Conservation (phyloP, 768 basidiomycete species). For the Mrakia hoshinonis region DNA sequence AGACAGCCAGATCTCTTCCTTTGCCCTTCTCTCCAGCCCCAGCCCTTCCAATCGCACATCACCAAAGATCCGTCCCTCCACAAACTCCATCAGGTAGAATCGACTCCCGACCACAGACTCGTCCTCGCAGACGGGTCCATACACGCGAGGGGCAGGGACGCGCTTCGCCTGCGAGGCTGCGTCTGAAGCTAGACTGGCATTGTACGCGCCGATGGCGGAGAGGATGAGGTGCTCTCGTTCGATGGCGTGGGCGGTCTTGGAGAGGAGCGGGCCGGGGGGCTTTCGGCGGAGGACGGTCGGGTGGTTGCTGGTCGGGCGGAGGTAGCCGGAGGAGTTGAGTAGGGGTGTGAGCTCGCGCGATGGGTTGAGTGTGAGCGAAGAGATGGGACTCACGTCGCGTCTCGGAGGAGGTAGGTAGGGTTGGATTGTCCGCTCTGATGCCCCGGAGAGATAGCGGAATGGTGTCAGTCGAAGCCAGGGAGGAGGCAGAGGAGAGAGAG, state of each 20-base stretch:
- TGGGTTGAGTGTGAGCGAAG: neutral
- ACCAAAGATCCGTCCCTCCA: conserved; percentile 89
- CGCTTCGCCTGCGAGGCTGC: neutral
- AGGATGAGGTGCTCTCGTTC: conserved; percentile 86
- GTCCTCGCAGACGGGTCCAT: conserved; percentile 60
- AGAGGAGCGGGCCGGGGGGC: conserved; percentile 76
- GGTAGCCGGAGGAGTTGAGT: conserved; percentile 37
- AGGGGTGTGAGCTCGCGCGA: neutral
- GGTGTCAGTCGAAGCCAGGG: neutral
- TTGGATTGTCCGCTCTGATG: conserved; percentile 79
- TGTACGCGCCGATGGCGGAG: conserved; percentile 65
- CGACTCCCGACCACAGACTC: conserved; percentile 55
- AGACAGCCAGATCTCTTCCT: conserved; percentile 51
- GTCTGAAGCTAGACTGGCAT: conserved; percentile 44
- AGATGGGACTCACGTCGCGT: conserved; percentile 49
- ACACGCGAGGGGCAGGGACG: conserved; percentile 17
- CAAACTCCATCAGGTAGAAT: conserved; percentile 94
- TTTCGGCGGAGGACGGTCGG: conserved; percentile 87
- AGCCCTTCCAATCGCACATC: conserved; percentile 69
- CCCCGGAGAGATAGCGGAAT: conserved; percentile 55
- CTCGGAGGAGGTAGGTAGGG: conserved; percentile 88
- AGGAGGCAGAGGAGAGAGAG: conserved; percentile 8
- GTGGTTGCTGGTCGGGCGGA: conserved; percentile 40
- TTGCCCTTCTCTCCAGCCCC: conserved; percentile 51
- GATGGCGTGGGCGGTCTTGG: conserved; percentile 85